Evolutionary conservation across 2,329 filamentous ascomycete genomes (phyloP).

Genomic region (Diplodia intermedia): DNA sequence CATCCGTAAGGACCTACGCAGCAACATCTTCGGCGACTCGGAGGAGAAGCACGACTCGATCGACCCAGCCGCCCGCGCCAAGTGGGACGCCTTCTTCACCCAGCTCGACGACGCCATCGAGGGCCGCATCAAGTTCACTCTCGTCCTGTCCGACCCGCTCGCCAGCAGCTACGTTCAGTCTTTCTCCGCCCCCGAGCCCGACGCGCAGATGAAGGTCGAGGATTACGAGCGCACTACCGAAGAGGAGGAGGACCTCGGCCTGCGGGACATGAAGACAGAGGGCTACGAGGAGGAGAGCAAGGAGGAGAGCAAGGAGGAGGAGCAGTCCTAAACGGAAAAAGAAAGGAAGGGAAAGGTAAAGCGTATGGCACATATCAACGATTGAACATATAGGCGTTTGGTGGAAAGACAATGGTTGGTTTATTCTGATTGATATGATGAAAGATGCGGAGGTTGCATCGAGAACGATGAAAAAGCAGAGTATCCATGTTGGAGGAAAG

Average conservation of each 20-base stretch:
- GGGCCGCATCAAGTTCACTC: conserved; percentile 79
- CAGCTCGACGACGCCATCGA: conserved; percentile 78
- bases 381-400: not conserved
- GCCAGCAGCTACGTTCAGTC: conserved; percentile 95
- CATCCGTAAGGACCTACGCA: conserved; percentile 85
- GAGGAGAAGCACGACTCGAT: conserved; percentile 75
- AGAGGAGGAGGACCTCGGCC: conserved; percentile 90
- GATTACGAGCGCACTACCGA: conserved; percentile 87
- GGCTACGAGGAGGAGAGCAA: conserved; percentile 61
- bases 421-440: not conserved
- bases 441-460: not conserved
- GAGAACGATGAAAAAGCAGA: not conserved
- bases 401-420: not conserved
- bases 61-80: conserved; percentile 65
- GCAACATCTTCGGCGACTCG: conserved; percentile 72
- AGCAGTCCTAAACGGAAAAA: not conserved
- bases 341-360: not conserved
- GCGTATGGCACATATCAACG: not conserved
- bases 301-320: conserved; percentile 34
- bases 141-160: conserved; percentile 85
- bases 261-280: conserved; percentile 92
- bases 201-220: conserved; percentile 80
- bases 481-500: not conserved
- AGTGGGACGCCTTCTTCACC: conserved; percentile 83
- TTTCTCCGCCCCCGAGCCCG: conserved; percentile 76